Evolutionary conservation across 2,329 filamentous ascomycete genomes (phyloP).

Genomic region (Trichoderma harzianum): DNA sequence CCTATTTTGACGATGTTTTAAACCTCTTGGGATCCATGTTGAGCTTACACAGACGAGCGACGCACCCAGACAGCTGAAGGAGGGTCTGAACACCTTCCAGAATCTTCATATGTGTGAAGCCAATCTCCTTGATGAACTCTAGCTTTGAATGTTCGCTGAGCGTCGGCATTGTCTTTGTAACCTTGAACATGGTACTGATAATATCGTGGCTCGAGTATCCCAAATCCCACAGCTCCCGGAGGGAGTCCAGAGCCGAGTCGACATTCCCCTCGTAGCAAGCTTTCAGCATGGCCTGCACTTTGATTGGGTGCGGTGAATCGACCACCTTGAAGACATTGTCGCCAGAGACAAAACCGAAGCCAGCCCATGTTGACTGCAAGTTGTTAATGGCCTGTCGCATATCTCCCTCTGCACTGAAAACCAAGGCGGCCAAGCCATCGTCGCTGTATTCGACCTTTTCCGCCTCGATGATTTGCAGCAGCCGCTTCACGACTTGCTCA

Average conservation of each 20-base stretch:
- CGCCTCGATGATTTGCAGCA: constrained; percentile 88
- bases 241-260: constrained; percentile 76
- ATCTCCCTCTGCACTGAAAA: constrained; percentile 95
- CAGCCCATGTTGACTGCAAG: constrained; percentile 85
- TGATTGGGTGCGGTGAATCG: constrained; percentile 94
- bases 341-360: constrained; percentile 94
- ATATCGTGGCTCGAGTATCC: constrained; percentile 99
- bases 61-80: constrained; percentile 87
- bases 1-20: constrained; percentile 38
- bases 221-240: constrained; percentile 89
- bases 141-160: constrained; percentile 93
- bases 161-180: constrained; percentile 91
- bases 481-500: constrained; percentile 82
- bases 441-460: constrained; percentile 89
- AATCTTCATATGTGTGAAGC: constrained; percentile 98
- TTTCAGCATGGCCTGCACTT: constrained; percentile 98
- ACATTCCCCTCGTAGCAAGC: constrained; percentile 91
- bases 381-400: constrained; percentile 99
- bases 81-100: constrained; percentile 96
- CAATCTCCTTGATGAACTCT: constrained; percentile 98
- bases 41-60: constrained; percentile 86
- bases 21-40: constrained; percentile 94
- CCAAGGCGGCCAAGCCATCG: constrained; percentile 89
- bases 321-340: constrained; percentile 99
- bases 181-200: constrained; percentile 98